These are phyloP conservation scores for Phytophthora cajani DNA, from an alignment of 352 stramenopile species.

Conservation along the genomic window DNA sequence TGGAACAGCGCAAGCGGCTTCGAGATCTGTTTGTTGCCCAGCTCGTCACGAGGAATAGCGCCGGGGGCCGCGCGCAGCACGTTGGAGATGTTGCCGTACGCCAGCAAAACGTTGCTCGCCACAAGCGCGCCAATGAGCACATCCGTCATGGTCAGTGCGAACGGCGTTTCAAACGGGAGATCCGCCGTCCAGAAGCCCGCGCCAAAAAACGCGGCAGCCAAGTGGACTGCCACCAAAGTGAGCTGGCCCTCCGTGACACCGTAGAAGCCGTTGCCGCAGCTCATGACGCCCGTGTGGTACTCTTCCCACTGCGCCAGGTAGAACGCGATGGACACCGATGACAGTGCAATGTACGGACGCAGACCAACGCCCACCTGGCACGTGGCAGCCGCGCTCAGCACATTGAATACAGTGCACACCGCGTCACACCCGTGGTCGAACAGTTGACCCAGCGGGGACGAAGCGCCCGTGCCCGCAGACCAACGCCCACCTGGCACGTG, in stretches of 20 bases:
- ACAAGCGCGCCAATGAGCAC: conserved; percentile 66
- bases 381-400: conserved; percentile 75
- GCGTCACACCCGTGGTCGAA: conserved; percentile 97
- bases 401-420: conserved; percentile 84
- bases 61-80: conserved; percentile 64
- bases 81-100: conserved; percentile 78
- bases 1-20: conserved; percentile 82
- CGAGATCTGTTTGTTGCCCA: conserved; percentile 87
- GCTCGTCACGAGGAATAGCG: conserved; percentile 65
- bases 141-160: conserved; percentile 53
- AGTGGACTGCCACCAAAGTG: conserved; percentile 71
- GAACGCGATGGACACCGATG: conserved; percentile 82
- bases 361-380: conserved; percentile 59
- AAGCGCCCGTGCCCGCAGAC: conserved; percentile 93
- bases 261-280: conserved; percentile 85
- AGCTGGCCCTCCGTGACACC: conserved; percentile 88
- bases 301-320: conserved; percentile 90
- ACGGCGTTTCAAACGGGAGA: conserved; percentile 32
- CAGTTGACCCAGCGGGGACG: conserved; percentile 96
- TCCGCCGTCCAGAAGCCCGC: conserved; percentile 59
- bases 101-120: conserved; percentile 78
- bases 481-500: conserved; percentile 64
- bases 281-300: conserved; percentile 91
- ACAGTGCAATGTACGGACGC: conserved; percentile 62
- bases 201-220: conserved; percentile 65